Evolutionary conservation across 2,329 filamentous ascomycete species (phyloP).

Genomic region (Penicillium oxalicum): DNA sequence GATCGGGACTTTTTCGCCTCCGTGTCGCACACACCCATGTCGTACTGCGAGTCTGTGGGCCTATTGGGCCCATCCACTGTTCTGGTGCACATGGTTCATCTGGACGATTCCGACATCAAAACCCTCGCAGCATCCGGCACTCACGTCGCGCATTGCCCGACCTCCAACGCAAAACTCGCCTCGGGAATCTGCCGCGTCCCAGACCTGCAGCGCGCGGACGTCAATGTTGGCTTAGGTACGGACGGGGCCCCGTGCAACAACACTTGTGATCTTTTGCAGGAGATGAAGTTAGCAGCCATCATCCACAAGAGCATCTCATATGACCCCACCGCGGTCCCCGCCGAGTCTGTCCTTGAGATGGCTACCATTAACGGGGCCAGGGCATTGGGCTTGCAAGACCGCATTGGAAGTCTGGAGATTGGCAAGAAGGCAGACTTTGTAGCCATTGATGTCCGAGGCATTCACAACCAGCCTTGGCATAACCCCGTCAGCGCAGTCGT

Average conservation of each 20-base stretch:
- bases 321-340: constrained; percentile 41
- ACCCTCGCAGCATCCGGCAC: constrained; percentile 38
- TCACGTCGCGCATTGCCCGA: constrained; percentile 48
- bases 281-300: constrained; percentile 49
- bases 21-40: constrained; percentile 36
- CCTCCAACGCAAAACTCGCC: constrained; percentile 49
- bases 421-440: constrained; percentile 43
- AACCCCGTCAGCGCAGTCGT: constrained; percentile 39
- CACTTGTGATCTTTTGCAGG: constrained; percentile 48
- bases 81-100: constrained; percentile 49
- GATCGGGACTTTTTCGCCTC: constrained; percentile 37
- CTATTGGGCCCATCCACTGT: constrained; percentile 42
- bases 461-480: constrained; percentile 37
- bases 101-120: constrained; percentile 41
- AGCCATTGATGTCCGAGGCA: constrained; percentile 26
- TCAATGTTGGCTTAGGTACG: constrained; percentile 48
- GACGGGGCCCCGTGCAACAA: constrained; percentile 52
- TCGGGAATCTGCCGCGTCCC: constrained; percentile 47
- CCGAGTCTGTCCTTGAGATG: constrained; percentile 47
- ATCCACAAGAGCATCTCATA: constrained; percentile 43
- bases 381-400: constrained; percentile 41
- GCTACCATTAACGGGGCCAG: constrained; percentile 48
- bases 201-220: constrained; percentile 37
- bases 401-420: constrained; percentile 36
- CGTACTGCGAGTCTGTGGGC: constrained; percentile 34